Conservation (phyloP, 176 grass and related monocot genomes). For the Chrysopogon serrulatus region DNA sequence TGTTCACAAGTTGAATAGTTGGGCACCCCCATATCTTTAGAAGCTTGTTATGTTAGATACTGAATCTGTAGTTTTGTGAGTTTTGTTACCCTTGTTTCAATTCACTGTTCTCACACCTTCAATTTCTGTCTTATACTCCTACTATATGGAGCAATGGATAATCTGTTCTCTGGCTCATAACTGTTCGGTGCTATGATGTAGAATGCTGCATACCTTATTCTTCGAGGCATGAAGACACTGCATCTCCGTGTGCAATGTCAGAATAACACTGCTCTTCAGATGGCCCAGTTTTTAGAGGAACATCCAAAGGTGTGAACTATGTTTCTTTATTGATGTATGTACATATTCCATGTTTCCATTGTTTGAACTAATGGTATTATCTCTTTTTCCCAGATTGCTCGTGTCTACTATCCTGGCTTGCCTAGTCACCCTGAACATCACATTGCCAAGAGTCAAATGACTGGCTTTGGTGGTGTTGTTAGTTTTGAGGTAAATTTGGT, state of each 20-base stretch:
- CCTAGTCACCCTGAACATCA: conserved; percentile 95
- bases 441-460: conserved; percentile 99
- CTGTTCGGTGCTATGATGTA: conserved; percentile 30
- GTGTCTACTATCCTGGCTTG: conserved; percentile 91
- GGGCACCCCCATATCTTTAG: neutral
- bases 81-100: neutral
- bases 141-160: neutral
- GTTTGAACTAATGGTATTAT: neutral
- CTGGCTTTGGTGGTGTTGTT: conserved; percentile 98
- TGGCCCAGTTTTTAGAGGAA: conserved; percentile 99
- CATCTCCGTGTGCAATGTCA: conserved; percentile 96
- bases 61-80: neutral
- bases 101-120: neutral
- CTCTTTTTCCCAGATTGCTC: conserved; percentile 56
- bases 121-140: neutral
- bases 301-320: conserved; percentile 73
- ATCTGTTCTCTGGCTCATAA: neutral
- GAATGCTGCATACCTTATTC: conserved; percentile 97
- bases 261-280: conserved; percentile 88
- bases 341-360: neutral
- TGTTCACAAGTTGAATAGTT: neutral
- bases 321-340: neutral
- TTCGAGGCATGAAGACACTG: conserved; percentile 98
- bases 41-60: neutral
- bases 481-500: conserved; percentile 79